Evolutionary conservation across 106 monocot genomes (phyloP).

Genomic region (Acanthochlamys bracteata): DNA sequence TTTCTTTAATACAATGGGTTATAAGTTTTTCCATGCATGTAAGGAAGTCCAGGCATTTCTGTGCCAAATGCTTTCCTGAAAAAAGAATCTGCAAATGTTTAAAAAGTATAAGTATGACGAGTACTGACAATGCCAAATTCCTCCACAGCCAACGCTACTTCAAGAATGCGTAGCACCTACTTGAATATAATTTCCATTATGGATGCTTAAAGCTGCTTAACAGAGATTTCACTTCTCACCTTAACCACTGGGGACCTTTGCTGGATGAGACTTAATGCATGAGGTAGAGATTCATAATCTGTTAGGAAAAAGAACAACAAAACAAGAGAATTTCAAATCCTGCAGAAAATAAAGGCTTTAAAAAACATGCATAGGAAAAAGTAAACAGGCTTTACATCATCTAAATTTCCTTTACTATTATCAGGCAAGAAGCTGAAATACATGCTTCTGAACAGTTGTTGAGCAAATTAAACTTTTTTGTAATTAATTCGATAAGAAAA

Average conservation of each 20-base stretch:
- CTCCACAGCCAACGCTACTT: too few relatives aligned
- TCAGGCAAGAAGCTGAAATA: too few relatives aligned
- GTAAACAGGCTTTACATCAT: too few relatives aligned
- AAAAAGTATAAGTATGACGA: not conserved
- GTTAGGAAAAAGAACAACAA: conserved; percentile 1
- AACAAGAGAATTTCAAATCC: not conserved
- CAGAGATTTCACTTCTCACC: conserved; percentile 16
- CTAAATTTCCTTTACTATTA: too few relatives aligned
- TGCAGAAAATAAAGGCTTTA: not conserved
- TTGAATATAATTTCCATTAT: too few relatives aligned
- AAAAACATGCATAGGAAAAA: too few relatives aligned
- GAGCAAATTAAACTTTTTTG: too few relatives aligned
- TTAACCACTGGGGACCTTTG: conserved; percentile 68
- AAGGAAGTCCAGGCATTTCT: not conserved
- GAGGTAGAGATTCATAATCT: conserved; percentile 47
- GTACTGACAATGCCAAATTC: too few relatives aligned
- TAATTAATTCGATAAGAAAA: too few relatives aligned
- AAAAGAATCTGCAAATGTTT: not conserved
- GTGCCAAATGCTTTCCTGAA: too few relatives aligned
- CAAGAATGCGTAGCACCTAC: too few relatives aligned
- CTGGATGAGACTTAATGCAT: conserved; percentile 43
- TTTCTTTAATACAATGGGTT: not conserved
- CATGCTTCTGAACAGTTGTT: too few relatives aligned
- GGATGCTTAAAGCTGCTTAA: not conserved
- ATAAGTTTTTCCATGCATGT: not conserved